A percentile compares a stretch with the other conserved stretches of the same genome.
Conservation (phyloP, 768 basidiomycete genomes). For the Tulasnella sp. region DNA sequence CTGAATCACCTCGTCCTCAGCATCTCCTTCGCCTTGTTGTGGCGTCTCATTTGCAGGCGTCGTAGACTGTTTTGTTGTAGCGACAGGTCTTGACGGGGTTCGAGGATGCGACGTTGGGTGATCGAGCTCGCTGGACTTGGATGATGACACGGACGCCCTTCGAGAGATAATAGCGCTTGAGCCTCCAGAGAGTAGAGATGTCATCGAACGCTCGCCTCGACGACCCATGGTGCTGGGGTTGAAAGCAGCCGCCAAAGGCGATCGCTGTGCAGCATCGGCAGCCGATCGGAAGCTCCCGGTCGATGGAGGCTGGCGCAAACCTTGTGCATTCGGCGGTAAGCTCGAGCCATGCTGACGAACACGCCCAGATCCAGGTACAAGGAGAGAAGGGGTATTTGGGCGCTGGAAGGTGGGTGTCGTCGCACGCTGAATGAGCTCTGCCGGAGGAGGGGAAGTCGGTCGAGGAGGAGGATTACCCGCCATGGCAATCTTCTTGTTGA, state of each 20-base stretch:
- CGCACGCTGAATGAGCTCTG: conserved; percentile 85
- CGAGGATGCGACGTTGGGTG: conserved; percentile 20
- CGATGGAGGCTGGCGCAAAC: conserved; percentile 58
- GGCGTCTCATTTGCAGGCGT: neutral
- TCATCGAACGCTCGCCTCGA: conserved; percentile 44
- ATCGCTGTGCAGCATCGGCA: conserved; percentile 37
- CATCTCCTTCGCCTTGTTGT: conserved; percentile 36
- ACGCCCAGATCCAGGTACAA: conserved; percentile 10
- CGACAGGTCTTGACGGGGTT: neutral
- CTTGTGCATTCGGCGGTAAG: conserved; percentile 52
- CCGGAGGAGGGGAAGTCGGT: conserved; percentile 85
- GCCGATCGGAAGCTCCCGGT: conserved; percentile 77
- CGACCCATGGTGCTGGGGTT: conserved; percentile 4
- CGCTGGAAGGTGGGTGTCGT: conserved; percentile 73
- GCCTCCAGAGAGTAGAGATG: conserved; percentile 61
- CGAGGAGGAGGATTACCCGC: conserved; percentile 62
- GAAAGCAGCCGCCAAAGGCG: conserved; percentile 10
- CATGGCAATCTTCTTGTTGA: conserved; percentile 25
- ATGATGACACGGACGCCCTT: conserved; percentile 70
- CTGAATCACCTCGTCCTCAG: conserved; percentile 86
- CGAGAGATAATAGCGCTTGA: conserved; percentile 48
- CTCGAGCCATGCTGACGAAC: conserved; percentile 59
- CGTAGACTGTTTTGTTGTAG: neutral
- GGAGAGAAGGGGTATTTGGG: conserved; percentile 2
- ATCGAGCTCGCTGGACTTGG: conserved; percentile 25